Conservation (phyloP, 257 asterid species). For the Nicotiana obtusifolia region DNA sequence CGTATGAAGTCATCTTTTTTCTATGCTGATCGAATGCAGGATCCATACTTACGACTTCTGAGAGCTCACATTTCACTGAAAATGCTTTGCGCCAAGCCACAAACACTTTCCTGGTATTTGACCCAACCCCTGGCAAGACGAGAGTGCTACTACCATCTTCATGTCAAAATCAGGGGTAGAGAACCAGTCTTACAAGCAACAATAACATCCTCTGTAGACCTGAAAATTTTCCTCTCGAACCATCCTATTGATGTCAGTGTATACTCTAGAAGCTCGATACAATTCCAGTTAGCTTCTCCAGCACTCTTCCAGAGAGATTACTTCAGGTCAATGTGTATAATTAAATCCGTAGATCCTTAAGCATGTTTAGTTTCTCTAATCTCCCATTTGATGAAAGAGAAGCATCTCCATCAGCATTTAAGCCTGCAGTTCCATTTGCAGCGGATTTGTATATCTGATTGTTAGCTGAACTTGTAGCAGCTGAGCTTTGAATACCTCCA, state of each 20-base stretch:
- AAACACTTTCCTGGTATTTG: not conserved
- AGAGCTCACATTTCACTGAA: slow-evolving; percentile 3
- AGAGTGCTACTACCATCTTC: not conserved
- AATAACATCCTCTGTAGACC: not conserved
- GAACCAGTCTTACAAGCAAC: not conserved
- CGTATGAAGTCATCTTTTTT: not conserved
- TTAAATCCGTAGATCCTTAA: slow-evolving; percentile 52
- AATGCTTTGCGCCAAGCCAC: not conserved
- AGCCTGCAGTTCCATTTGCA: slow-evolving; percentile 46
- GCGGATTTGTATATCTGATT: slow-evolving; percentile 31
- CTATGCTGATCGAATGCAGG: not conserved
- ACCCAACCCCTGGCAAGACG: not conserved
- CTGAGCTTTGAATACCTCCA: slow-evolving; percentile 64
- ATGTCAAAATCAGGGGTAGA: not conserved
- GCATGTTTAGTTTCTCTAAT: slow-evolving; percentile 41
- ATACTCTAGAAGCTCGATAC: not conserved
- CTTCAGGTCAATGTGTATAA: slow-evolving; percentile 17
- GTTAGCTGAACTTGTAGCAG: slow-evolving; percentile 17
- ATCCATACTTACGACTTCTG: not conserved
- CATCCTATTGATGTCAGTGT: not conserved
- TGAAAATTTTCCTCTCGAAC: not conserved
- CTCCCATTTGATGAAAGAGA: slow-evolving; percentile 54
- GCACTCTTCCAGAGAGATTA: slow-evolving; percentile 11
- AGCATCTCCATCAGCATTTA: slow-evolving; percentile 20
- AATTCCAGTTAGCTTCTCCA: not conserved